phyloP scores from a whole-genome alignment of 2,329 filamentous ascomycete species.

The Neofusicoccum sp. region DNA sequence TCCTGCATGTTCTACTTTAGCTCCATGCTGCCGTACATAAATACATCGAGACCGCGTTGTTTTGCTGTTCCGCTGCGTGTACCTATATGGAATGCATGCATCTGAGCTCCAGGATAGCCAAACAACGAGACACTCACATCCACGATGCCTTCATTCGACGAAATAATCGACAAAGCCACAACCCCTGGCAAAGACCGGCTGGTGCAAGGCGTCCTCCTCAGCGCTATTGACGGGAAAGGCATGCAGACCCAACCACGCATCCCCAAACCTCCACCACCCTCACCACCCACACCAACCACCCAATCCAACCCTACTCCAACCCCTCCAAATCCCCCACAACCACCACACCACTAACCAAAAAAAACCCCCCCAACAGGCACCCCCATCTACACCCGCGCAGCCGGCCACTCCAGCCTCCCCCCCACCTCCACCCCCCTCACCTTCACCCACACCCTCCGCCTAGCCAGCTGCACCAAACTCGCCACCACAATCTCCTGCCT shows the following conservation, averaged over 20 bases:
- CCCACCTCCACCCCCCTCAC: constrained; percentile 32
- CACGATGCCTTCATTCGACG: neutral
- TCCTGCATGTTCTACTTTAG: no score
- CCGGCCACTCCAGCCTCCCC: neutral
- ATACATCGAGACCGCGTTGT: no score
- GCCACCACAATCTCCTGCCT: constrained; percentile 34
- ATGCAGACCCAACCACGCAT: neutral
- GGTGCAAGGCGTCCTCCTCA: neutral
- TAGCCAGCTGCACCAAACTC: constrained; percentile 41
- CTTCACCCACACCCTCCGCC: constrained; percentile 22
- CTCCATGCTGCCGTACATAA: no score
- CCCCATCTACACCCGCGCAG: neutral
- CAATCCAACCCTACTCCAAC: no score
- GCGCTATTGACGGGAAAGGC: neutral
- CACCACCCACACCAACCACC: neutral
- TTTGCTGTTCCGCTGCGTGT: neutral
- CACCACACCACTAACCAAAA: neutral
- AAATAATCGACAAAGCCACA: neutral
- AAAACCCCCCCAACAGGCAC: neutral
- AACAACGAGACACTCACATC: neutral
- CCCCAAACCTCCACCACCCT: neutral
- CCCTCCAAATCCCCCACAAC: no score
- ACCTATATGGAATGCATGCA: neutral
- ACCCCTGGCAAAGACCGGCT: neutral
- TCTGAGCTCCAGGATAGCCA: neutral